Conservation (phyloP, 2,329 filamentous ascomycete genomes). For the Cytospora piceae region DNA sequence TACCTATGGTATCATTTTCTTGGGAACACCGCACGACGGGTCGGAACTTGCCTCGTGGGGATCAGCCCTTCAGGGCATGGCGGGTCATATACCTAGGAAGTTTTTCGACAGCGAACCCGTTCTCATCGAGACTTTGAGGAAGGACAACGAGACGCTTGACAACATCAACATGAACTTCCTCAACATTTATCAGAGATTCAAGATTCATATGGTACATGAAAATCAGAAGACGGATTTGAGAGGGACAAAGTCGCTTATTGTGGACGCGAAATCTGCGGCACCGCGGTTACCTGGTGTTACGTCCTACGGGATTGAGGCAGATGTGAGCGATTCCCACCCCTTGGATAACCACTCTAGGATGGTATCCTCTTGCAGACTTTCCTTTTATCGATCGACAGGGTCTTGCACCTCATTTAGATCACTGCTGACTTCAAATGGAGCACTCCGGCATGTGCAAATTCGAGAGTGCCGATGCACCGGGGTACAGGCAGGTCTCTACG, state of each 20-base stretch:
- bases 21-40: constrained; percentile 76
- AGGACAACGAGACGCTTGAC: constrained; percentile 73
- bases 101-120: constrained; percentile 70
- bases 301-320: constrained; percentile 74
- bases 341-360: neutral
- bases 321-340: constrained; percentile 33
- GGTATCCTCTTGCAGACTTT: neutral
- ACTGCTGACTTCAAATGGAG: constrained; percentile 7
- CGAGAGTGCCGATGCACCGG: constrained; percentile 63
- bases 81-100: constrained; percentile 65
- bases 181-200: constrained; percentile 71
- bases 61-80: constrained; percentile 68
- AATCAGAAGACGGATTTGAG: constrained; percentile 72
- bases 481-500: constrained; percentile 59
- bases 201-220: constrained; percentile 78
- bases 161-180: constrained; percentile 76
- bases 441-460: constrained; percentile 77
- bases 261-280: constrained; percentile 71
- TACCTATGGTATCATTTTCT: constrained; percentile 75
- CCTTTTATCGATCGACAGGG: neutral
- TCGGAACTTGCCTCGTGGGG: constrained; percentile 72
- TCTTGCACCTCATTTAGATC: neutral
- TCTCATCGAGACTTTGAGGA: constrained; percentile 71
- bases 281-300: constrained; percentile 71
- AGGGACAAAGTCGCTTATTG: constrained; percentile 61